phyloP scores from a whole-genome alignment of 2,329 filamentous ascomycete genomes.

The Monosporascus sp. region DNA sequence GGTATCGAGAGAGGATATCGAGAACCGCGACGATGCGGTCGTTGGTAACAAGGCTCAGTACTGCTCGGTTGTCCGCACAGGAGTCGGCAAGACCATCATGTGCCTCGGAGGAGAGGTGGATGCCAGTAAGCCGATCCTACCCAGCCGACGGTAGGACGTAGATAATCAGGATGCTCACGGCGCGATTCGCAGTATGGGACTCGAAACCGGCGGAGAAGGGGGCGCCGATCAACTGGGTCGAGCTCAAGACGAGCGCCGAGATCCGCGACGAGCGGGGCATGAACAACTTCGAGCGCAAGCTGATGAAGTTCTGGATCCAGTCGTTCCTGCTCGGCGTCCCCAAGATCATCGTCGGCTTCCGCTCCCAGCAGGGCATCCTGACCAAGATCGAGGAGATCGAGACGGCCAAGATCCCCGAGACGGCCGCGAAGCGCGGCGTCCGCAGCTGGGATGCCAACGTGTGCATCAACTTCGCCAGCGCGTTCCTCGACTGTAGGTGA shows the following conservation, averaged over 20 bases:
- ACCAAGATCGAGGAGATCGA: conserved; percentile 70
- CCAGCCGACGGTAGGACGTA: too few relatives aligned
- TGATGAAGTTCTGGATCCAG: conserved; percentile 95
- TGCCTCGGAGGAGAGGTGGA: conserved; percentile 93
- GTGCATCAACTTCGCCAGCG: conserved; percentile 84
- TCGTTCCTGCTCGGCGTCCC: conserved; percentile 91
- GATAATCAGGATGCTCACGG: too few relatives aligned
- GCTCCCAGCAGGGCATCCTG: conserved; percentile 67
- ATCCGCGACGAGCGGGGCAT: conserved; percentile 63
- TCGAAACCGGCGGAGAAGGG: conserved; percentile 62
- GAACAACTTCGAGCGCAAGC: conserved; percentile 77
- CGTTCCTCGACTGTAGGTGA: conserved; percentile 68
- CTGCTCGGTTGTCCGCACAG: conserved; percentile 87
- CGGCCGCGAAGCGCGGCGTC: conserved; percentile 61
- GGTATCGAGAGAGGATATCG: conserved; percentile 70
- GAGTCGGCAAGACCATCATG: conserved; percentile 68
- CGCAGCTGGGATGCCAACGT: conserved; percentile 84
- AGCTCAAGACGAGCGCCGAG: conserved; percentile 84
- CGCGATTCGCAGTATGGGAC: conserved; percentile 63
- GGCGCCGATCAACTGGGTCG: conserved; percentile 82
- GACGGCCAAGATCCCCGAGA: conserved; percentile 72
- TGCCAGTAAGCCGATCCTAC: conserved; percentile 52
- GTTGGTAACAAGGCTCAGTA: conserved; percentile 93
- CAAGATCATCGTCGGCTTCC: conserved; percentile 86
- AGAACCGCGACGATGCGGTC: conserved; percentile 61